A percentile compares a stretch with the other conserved stretches of the same genome.
Conservation (phyloP, 2,329 filamentous ascomycete species). For the Alternaria gaisen region DNA sequence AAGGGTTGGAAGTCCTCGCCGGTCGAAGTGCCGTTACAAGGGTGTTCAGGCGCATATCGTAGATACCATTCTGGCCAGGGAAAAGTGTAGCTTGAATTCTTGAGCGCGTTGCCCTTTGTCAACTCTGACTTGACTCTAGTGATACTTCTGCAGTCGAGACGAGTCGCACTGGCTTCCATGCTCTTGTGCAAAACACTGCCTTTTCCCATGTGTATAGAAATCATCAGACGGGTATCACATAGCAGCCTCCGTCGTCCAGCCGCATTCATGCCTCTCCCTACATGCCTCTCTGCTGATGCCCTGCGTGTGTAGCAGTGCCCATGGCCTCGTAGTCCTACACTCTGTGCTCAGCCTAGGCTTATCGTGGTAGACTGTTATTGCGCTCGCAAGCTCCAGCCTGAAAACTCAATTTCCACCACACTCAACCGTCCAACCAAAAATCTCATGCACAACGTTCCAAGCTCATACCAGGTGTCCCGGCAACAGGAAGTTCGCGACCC, state of each 20-base stretch:
- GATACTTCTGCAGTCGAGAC: neutral
- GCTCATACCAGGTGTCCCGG: constrained; percentile 84
- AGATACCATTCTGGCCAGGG: constrained; percentile 27
- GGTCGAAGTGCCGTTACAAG: neutral
- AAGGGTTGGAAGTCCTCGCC: neutral
- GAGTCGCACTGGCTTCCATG: neutral
- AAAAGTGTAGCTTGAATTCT: constrained; percentile 13
- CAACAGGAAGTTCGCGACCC: constrained; percentile 94
- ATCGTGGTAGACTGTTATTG: neutral
- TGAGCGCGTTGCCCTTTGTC: neutral
- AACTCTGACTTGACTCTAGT: neutral
- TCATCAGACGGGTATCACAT: constrained; percentile 38
- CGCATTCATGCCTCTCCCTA: constrained; percentile 1
- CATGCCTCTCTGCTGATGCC: neutral
- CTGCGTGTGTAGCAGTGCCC: neutral
- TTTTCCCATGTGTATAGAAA: constrained; percentile 8
- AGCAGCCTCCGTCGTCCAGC: constrained; percentile 6
- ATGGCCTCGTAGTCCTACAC: neutral
- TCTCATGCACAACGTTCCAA: neutral
- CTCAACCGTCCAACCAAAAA: neutral
- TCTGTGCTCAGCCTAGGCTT: neutral
- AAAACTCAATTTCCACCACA: neutral
- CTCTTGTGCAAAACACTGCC: neutral
- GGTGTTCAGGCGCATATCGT: constrained; percentile 25
- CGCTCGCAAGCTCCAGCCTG: neutral